phyloP scores from a whole-genome alignment of 441 rosid genomes.

The Aleurites moluccanus region DNA sequence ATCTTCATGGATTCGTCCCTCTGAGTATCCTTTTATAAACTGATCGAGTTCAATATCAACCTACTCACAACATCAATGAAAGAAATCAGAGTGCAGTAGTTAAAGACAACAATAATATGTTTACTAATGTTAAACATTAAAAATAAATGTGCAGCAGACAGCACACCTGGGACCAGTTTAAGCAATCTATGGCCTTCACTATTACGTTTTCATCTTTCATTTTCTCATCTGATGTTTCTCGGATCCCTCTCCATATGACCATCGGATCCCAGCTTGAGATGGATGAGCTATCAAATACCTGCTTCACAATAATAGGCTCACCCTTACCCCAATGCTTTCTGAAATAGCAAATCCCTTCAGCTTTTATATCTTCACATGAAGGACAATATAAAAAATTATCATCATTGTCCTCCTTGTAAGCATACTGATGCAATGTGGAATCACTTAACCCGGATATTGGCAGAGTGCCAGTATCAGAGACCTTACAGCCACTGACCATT shows the following conservation, averaged over 20 bases:
- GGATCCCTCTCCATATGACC: conserved; percentile 72
- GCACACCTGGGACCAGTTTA: conserved; percentile 72
- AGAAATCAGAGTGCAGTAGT: conserved; percentile 15
- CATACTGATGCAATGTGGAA: conserved; percentile 43
- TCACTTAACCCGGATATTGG: conserved; percentile 33
- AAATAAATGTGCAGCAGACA: conserved; percentile 17
- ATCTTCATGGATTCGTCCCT: conserved; percentile 51
- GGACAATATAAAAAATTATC: conserved; percentile 69
- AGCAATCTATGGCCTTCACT: conserved; percentile 77
- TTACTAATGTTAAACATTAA: conserved; percentile 10
- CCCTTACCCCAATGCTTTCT: conserved; percentile 81
- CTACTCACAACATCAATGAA: conserved; percentile 39
- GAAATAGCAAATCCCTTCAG: conserved; percentile 58
- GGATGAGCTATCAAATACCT: conserved; percentile 60
- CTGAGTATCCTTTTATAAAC: conserved; percentile 68
- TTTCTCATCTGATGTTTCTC: conserved; percentile 72
- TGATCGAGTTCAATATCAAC: conserved; percentile 71
- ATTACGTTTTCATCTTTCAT: conserved; percentile 55
- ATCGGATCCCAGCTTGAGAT: conserved; percentile 75
- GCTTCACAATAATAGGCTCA: conserved; percentile 67
- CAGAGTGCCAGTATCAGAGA: conserved; percentile 36
- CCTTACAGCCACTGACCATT: conserved; percentile 84
- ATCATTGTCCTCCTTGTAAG: conserved; percentile 54
- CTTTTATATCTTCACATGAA: conserved; percentile 50
- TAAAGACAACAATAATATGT: conserved; percentile 13